Conservation (phyloP, 306 rosid species). For the Vicia villosa region DNA sequence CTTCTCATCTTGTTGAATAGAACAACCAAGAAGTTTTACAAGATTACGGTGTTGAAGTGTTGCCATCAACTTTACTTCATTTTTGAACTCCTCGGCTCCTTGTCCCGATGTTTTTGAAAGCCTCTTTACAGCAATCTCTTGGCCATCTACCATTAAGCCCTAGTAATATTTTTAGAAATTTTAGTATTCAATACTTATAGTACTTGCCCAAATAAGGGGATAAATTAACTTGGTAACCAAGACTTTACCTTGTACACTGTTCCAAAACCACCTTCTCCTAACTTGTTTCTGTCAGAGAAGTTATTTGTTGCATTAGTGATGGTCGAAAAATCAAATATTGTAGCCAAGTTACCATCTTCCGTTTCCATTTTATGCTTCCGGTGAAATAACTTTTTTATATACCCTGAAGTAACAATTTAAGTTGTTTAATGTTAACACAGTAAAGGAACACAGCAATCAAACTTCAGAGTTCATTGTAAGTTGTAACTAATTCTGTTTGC, state of each 20-base stretch:
- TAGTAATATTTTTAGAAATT: background rate
- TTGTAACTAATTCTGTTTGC: background rate
- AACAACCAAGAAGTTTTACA: conserved; percentile 33
- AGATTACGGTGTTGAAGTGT: conserved; percentile 37
- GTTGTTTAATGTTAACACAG: background rate
- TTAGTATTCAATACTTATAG: background rate
- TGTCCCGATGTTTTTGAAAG: conserved; percentile 6
- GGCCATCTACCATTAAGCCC: conserved; percentile 17
- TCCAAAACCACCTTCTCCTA: conserved; percentile 27
- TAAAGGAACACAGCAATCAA: background rate
- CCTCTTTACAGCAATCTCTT: conserved; percentile 28
- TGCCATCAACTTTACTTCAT: conserved; percentile 32
- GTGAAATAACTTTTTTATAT: background rate
- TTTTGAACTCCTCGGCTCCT: conserved; percentile 18
- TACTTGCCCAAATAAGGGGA: background rate
- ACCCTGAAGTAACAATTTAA: background rate
- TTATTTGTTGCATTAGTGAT: conserved; percentile 11
- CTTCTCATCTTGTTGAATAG: conserved; percentile 24
- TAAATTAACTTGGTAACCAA: background rate
- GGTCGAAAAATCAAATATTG: conserved; percentile 15
- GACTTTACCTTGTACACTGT: conserved; percentile 4
- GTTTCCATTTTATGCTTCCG: background rate
- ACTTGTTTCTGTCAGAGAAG: background rate
- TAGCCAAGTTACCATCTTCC: background rate
- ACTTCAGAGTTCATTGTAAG: background rate